Evolutionary conservation across 2,329 filamentous ascomycete genomes (phyloP).

Genomic region (Alternaria sp.): DNA sequence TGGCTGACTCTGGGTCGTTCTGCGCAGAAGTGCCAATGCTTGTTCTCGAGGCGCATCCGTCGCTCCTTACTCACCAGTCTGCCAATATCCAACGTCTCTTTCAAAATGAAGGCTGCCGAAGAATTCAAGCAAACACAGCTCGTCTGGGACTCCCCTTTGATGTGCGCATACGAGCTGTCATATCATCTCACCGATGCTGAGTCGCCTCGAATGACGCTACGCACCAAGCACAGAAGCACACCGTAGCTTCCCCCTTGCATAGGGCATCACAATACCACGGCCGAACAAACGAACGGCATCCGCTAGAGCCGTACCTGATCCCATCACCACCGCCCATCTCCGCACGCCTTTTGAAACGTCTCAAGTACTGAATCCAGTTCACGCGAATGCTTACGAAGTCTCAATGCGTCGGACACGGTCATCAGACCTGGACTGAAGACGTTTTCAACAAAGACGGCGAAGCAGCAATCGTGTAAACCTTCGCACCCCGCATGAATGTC

Average conservation of each 20-base stretch:
- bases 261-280: background rate
- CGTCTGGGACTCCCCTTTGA: background rate
- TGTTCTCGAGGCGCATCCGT: background rate
- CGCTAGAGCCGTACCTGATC: background rate
- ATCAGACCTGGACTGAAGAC: background rate
- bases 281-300: background rate
- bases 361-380: background rate
- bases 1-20: background rate
- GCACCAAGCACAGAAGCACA: background rate
- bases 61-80: background rate
- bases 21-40: background rate
- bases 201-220: background rate
- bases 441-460: background rate
- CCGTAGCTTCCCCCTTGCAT: constrained; percentile 10
- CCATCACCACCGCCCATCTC: background rate
- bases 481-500: background rate
- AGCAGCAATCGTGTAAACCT: background rate
- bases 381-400: background rate
- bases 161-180: background rate
- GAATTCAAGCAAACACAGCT: background rate
- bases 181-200: background rate
- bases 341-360: background rate
- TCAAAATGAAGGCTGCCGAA: background rate
- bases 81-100: background rate
- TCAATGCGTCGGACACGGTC: background rate